Evolutionary conservation across 2,329 filamentous ascomycete genomes (phyloP).

Genomic region (Cadophora sp.): DNA sequence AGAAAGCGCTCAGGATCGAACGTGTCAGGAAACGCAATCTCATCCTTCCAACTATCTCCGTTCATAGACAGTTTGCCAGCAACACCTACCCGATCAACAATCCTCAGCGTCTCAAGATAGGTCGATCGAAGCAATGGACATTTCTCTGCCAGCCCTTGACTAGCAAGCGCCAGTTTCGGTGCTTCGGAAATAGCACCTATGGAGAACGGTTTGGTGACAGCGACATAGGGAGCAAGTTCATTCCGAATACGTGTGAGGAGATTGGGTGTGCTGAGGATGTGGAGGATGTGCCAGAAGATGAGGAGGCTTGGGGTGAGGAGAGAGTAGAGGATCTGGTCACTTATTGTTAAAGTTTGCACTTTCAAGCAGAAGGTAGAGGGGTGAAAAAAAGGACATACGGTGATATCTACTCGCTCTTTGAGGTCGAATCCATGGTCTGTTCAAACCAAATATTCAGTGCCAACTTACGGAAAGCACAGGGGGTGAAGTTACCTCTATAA

Average conservation of each 20-base stretch:
- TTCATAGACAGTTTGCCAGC: no score
- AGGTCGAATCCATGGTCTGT: conserved; percentile 46
- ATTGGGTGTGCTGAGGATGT: conserved; percentile 13
- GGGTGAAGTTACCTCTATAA: conserved; percentile 14
- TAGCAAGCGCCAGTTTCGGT: conserved; percentile 49
- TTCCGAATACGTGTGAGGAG: conserved; percentile 6
- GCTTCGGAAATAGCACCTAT: conserved; percentile 26
- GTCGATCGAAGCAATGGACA: conserved; percentile 17
- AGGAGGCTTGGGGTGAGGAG: not conserved
- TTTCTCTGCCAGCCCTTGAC: conserved; percentile 49
- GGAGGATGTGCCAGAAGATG: conserved; percentile 10
- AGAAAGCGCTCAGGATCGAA: conserved; percentile 15
- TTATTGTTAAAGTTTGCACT: not conserved
- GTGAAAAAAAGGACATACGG: conserved; percentile 25
- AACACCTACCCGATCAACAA: not conserved
- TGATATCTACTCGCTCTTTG: conserved; percentile 25
- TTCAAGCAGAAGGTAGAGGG: not conserved
- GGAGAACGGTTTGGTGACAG: conserved; percentile 28
- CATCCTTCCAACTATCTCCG: conserved; percentile 17
- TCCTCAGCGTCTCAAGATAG: conserved; percentile 19
- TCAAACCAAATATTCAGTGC: conserved; percentile 16
- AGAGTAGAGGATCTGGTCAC: conserved; percentile 12
- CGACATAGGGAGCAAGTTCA: conserved; percentile 15
- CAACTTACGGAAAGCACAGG: not conserved
- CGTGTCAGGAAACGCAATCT: conserved; percentile 45